Conservation (phyloP, 2,329 filamentous ascomycete species). For the Scedosporium aurantiacum region DNA sequence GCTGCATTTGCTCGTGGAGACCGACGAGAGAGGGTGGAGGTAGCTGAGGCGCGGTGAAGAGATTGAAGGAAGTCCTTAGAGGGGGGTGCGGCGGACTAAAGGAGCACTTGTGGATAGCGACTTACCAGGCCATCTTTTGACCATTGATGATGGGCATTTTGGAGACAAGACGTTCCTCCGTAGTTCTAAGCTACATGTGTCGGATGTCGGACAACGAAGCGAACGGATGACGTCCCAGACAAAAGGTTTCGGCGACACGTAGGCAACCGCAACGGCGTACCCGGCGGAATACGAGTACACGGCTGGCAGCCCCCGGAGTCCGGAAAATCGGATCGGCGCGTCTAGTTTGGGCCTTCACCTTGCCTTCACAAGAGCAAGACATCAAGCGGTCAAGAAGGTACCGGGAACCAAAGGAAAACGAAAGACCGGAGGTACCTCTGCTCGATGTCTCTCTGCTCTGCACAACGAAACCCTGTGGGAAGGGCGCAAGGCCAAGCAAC, state of each 20-base stretch:
- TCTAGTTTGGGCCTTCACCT: background rate
- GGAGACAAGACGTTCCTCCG: background rate
- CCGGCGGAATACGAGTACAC: background rate
- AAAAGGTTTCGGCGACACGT: background rate
- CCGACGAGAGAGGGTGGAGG: slow-evolving; percentile 2
- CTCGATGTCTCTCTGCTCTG: background rate
- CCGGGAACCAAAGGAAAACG: background rate
- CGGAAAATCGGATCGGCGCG: background rate
- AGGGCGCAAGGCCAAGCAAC: background rate
- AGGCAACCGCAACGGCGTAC: background rate
- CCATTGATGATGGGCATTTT: slow-evolving; percentile 58
- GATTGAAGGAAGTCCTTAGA: background rate
- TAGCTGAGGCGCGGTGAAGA: slow-evolving; percentile 7
- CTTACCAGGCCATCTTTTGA: slow-evolving; percentile 65
- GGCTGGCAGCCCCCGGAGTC: background rate
- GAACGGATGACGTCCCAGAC: background rate
- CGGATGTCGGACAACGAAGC: background rate
- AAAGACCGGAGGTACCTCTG: background rate
- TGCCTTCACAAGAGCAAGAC: background rate
- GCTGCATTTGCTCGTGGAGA: background rate
- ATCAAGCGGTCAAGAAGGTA: background rate
- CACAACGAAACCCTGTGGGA: background rate
- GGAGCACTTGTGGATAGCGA: slow-evolving; percentile 11
- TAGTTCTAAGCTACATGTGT: background rate
- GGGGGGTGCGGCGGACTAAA: background rate